These are phyloP conservation scores for Globisporangium abappressorium DNA, from an alignment of 352 stramenopile genomes.

Conservation along the genomic window DNA sequence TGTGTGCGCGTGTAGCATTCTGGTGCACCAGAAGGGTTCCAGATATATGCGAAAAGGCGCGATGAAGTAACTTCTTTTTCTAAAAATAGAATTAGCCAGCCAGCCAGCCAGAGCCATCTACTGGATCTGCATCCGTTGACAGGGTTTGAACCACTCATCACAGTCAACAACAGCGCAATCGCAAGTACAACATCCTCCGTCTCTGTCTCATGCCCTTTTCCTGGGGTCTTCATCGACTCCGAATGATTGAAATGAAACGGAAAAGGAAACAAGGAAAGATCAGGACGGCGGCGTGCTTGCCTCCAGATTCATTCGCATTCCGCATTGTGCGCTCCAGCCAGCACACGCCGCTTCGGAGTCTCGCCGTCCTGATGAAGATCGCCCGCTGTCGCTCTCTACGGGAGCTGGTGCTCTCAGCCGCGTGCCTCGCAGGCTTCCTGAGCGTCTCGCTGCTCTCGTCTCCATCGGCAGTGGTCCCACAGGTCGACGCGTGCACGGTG, in stretches of 20 bases:
- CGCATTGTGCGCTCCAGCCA: conserved; percentile 5
- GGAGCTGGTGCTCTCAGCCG: not conserved
- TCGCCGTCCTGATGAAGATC: not conserved
- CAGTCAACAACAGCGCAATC: not conserved
- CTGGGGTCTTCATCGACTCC: not conserved
- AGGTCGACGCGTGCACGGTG: conserved; percentile 65
- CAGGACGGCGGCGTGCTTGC: not conserved
- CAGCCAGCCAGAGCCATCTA: not conserved
- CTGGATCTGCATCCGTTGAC: not conserved
- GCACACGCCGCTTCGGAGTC: not conserved
- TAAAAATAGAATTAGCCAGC: not conserved
- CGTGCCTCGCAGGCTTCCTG: not conserved
- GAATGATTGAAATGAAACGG: not conserved
- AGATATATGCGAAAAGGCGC: not conserved
- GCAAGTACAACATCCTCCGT: not conserved
- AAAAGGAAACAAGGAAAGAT: not conserved
- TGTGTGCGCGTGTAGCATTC: not conserved
- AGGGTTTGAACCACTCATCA: not conserved
- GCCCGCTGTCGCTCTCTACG: not conserved
- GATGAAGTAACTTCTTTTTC: not conserved
- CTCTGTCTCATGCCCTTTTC: conserved; percentile 5
- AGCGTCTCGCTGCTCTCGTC: not conserved
- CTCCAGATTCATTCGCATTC: not conserved
- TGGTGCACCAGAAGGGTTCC: not conserved
- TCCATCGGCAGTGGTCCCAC: not conserved